These are phyloP conservation scores for Speleostelium caveatum DNA, from an alignment of 78 protist species.

Conservation along the genomic window DNA sequence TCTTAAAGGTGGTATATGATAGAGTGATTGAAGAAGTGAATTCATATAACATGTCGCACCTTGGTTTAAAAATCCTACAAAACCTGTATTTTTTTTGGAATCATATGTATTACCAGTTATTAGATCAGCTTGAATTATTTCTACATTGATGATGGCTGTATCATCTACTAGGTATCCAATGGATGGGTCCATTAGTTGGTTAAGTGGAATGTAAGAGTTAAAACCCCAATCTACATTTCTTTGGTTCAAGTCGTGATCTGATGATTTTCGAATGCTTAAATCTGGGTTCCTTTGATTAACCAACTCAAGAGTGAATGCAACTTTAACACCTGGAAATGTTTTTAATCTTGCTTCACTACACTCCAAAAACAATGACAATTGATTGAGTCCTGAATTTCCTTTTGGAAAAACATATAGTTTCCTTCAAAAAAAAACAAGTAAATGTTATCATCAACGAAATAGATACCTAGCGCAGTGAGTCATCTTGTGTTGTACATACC, in stretches of 20 bases:
- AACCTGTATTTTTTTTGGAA: slow-evolving; percentile 79
- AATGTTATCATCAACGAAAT: background rate
- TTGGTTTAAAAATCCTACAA: slow-evolving; percentile 88
- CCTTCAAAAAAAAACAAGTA: slow-evolving; percentile 2
- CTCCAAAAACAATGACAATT: slow-evolving; percentile 54
- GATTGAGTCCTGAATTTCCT: slow-evolving; percentile 36
- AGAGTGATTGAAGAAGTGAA: slow-evolving; percentile 86
- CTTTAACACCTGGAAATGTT: slow-evolving; percentile 25
- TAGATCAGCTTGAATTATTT: slow-evolving; percentile 9
- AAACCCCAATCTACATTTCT: slow-evolving; percentile 75
- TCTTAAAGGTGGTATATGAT: slow-evolving; percentile 73
- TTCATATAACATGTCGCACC: slow-evolving; percentile 96
- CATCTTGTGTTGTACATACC: background rate
- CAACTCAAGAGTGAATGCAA: slow-evolving; percentile 37
- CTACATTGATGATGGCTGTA: slow-evolving; percentile 18
- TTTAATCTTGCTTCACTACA: slow-evolving; percentile 15
- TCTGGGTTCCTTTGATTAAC: slow-evolving; percentile 77
- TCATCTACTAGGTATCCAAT: slow-evolving; percentile 37
- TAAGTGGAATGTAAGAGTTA: slow-evolving; percentile 37
- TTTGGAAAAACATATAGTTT: slow-evolving; percentile 55
- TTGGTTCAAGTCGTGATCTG: slow-evolving; percentile 34
- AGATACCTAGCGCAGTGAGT: too few relatives aligned
- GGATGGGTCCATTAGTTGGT: slow-evolving; percentile 15
- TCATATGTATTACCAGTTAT: slow-evolving; percentile 21
- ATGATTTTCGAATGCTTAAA: background rate